Evolutionary conservation across 768 basidiomycete species (phyloP), one percentile per base, ranked within the genome.

Genomic region (Pleurotus cornucopiae): DNA sequence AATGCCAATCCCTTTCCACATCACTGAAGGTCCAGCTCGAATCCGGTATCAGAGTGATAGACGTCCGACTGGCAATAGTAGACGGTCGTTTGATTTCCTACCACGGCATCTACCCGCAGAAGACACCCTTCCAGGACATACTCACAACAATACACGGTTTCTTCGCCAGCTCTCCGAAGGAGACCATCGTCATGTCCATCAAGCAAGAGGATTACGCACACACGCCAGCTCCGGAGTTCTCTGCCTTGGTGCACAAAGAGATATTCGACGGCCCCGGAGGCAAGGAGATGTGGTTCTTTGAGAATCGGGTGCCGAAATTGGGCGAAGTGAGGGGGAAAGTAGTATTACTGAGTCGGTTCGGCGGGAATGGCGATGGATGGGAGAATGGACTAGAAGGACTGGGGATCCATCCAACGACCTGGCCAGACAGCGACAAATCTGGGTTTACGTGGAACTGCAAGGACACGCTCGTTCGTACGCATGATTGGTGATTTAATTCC

Each of bases 241-340:
- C 89, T 2, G 61, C 68, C 26, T 69, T 85, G 7, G 88, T 94
- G 6, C 81, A 78, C 37, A 72, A 82, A 41, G 88, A 85, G 54
- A 87, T 96, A 21, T 66, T 69, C 20, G 63, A 64, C 43, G 80
- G 83, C 2, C 80, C 83, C 4, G 82, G 78, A 21, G 79, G 79
- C 9, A 58, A 71, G 43, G 76, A 71, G 18, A 83, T 91, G 79
- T 96, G 91, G 90, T 95, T 82, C 66, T 69, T 96, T 37, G 82
- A 90, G 63, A 88, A 94, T 62, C 75, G 88, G 5, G 77, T 96
- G 54, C 94, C 95, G 2, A 77, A 58, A 1, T 78, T 97, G 0
- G 91, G 90, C 1, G 88, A 95, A 67, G 93, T 89, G 6, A 74
- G 94, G 62, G 94, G 94, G 5, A 91, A 87, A 70, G 85, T 85